Evolutionary conservation across 371 early-diverging fungal genomes (phyloP).

Genomic region (Mortierella sp.): DNA sequence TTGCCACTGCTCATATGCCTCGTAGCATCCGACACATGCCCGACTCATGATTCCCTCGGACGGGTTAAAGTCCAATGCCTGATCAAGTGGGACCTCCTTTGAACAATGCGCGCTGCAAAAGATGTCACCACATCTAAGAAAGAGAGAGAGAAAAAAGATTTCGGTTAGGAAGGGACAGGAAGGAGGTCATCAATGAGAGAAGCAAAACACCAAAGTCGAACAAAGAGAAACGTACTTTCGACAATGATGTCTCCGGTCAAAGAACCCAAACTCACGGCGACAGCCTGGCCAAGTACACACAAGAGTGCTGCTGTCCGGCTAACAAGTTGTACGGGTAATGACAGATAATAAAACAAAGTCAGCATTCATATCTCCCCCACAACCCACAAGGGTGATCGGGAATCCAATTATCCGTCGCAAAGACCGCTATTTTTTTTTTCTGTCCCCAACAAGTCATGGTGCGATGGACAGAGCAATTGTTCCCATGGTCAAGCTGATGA

Average conservation of each 20-base stretch:
- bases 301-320: conserved; percentile 49
- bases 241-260: conserved; percentile 54
- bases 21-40: conserved; percentile 44
- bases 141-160: background rate
- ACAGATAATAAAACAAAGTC: background rate
- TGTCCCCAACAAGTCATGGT: background rate
- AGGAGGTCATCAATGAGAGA: background rate
- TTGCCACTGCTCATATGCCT: conserved; percentile 50
- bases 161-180: background rate
- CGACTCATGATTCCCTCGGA: conserved; percentile 34
- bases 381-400: background rate
- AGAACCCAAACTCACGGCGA: conserved; percentile 43
- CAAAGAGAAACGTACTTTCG: conserved; percentile 29
- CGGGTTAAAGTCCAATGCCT: conserved; percentile 39
- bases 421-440: background rate
- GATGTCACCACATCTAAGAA: conserved; percentile 48
- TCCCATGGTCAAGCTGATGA: background rate
- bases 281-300: conserved; percentile 57
- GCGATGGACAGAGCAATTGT: background rate
- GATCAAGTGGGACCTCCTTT: conserved; percentile 40
- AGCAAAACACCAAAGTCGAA: background rate
- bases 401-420: background rate
- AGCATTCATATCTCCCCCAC: background rate
- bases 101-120: conserved; percentile 53
- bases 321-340: background rate